These are phyloP conservation scores for Primulina eburnea DNA, from an alignment of 257 asterid species.

Conservation along the genomic window DNA sequence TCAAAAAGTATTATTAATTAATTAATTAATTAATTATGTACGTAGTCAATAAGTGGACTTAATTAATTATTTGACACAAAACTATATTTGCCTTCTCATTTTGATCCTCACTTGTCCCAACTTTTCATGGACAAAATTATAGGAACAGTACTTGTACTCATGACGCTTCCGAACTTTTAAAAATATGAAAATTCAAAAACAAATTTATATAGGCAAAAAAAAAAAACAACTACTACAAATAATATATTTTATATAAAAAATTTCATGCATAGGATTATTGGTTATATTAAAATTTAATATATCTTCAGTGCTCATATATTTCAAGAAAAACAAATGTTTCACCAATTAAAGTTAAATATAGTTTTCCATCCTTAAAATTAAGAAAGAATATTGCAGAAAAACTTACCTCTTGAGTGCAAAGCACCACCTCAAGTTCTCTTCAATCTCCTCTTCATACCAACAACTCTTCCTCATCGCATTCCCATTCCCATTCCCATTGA, in stretches of 20 bases:
- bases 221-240: not conserved
- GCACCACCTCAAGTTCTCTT: constrained; percentile 89
- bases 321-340: not conserved
- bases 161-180: constrained; percentile 25
- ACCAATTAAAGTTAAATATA: not conserved
- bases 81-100: not conserved
- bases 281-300: no score
- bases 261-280: no score
- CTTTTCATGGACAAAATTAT: constrained; percentile 37
- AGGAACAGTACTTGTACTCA: constrained; percentile 24
- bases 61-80: not conserved
- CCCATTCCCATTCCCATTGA: constrained; percentile 43
- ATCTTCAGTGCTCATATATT: no score
- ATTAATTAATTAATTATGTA: not conserved
- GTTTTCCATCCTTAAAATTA: no score
- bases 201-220: not conserved
- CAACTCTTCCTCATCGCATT: constrained; percentile 72
- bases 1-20: not conserved
- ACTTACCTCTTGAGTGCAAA: constrained; percentile 91
- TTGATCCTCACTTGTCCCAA: constrained; percentile 33
- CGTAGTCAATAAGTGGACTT: not conserved
- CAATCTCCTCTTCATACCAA: constrained; percentile 98
- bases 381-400: no score
- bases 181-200: not conserved
- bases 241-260: no score